Evolutionary conservation across 345 rosid genomes (phyloP).

Genomic region (Psidium friedrichsthalianum): DNA sequence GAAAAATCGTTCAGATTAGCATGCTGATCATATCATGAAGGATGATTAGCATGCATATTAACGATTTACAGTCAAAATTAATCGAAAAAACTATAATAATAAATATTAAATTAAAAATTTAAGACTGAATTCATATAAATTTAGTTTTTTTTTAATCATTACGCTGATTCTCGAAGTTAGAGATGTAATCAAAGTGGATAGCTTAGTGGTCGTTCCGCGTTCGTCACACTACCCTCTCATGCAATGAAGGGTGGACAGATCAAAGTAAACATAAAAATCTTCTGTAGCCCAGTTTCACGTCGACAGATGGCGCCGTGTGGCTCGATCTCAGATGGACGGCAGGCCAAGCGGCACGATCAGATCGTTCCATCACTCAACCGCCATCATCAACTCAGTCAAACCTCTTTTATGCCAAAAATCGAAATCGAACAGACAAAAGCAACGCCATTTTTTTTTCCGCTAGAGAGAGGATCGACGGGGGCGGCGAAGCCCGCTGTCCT

Average conservation of each 20-base stretch:
- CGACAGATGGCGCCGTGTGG: neutral
- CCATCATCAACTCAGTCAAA: neutral
- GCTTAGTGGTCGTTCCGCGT: neutral
- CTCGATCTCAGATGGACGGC: neutral
- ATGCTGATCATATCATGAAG: too few species aligned
- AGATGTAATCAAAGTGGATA: neutral
- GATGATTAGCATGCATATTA: rapidly evolving
- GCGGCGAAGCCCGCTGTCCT: neutral
- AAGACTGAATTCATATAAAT: too few species aligned
- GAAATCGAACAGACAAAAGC: neutral
- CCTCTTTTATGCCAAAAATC: neutral
- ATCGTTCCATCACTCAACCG: neutral
- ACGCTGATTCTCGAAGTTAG: too few species aligned
- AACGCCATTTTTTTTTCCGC: neutral
- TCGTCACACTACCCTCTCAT: neutral
- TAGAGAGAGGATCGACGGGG: neutral
- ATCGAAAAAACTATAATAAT: too few species aligned
- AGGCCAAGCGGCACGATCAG: neutral
- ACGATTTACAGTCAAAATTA: too few species aligned
- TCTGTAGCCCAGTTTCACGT: neutral
- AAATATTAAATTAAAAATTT: too few species aligned
- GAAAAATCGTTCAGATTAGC: too few species aligned
- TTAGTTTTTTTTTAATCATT: too few species aligned
- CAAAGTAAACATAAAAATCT: neutral
- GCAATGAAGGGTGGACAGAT: neutral